phyloP scores from a whole-genome alignment of 176 grass and related monocot species.

The Canna indica region DNA sequence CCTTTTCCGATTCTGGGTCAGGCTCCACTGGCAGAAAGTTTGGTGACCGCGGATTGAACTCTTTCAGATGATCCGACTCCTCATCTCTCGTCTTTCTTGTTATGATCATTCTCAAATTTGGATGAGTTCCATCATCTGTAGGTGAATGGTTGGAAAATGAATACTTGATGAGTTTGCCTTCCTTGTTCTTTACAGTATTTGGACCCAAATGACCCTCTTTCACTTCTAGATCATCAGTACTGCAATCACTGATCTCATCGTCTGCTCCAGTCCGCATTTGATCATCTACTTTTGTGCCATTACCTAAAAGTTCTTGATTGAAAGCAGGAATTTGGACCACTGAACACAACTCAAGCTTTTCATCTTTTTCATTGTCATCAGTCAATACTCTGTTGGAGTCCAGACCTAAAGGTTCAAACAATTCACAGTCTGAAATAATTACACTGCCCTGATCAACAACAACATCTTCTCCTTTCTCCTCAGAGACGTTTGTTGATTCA shows the following conservation, averaged over 20 bases:
- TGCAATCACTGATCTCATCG: too few relatives aligned
- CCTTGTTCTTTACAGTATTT: not conserved
- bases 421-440: conserved; percentile 16
- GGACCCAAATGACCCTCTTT: not conserved
- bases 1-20: conserved; percentile 54
- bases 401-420: conserved; percentile 4
- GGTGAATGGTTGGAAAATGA: not conserved
- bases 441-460: not conserved
- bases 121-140: not conserved
- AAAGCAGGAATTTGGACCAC: not conserved
- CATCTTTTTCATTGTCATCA: not conserved
- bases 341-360: not conserved
- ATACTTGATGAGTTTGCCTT: not conserved
- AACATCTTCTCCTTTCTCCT: not conserved
- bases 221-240: too few relatives aligned
- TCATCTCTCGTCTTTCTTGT: conserved; percentile 26
- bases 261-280: too few relatives aligned
- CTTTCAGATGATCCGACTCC: conserved; percentile 27
- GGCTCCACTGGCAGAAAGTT: conserved; percentile 47
- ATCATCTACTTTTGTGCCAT: too few relatives aligned
- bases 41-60: conserved; percentile 49
- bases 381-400: not conserved
- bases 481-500: not conserved
- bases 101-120: conserved; percentile 19
- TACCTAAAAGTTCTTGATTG: not conserved